These are phyloP conservation scores for Babjeviella inositovora DNA, from an alignment of 805 yeast genomes.

Conservation along the genomic window DNA sequence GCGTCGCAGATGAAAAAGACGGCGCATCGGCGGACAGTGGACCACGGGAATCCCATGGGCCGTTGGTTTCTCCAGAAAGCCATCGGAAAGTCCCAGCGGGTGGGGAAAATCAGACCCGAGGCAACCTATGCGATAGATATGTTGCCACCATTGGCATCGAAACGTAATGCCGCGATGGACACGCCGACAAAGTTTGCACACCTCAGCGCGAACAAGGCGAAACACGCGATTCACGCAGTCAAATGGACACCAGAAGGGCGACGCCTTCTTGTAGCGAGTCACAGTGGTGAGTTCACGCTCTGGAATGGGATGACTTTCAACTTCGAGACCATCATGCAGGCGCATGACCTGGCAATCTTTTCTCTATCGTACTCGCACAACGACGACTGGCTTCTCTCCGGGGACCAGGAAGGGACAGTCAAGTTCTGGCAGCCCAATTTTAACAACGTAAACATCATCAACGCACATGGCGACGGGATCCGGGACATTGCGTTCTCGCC, in stretches of 20 bases:
- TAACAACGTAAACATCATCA: slow-evolving; percentile 77
- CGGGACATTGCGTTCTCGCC: slow-evolving; percentile 85
- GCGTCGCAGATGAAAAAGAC: slow-evolving; percentile 29
- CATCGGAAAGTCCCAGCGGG: slow-evolving; percentile 19
- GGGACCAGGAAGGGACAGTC: slow-evolving; percentile 82
- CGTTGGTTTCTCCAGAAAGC: slow-evolving; percentile 36
- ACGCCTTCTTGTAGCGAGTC: slow-evolving; percentile 75
- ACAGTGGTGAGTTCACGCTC: slow-evolving; percentile 88
- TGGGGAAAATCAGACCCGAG: slow-evolving; percentile 51
- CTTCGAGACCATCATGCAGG: slow-evolving; percentile 96
- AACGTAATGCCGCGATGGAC: slow-evolving; percentile 34
- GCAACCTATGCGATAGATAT: slow-evolving; percentile 47
- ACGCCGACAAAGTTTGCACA: slow-evolving; percentile 75
- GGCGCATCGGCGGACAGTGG: slow-evolving; percentile 55
- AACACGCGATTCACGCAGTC: slow-evolving; percentile 81
- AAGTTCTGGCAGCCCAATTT: slow-evolving; percentile 98
- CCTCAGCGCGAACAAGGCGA: slow-evolving; percentile 77
- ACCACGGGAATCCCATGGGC: slow-evolving; percentile 63
- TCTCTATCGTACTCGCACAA: slow-evolving; percentile 71
- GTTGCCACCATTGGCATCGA: slow-evolving; percentile 50
- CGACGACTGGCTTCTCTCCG: slow-evolving; percentile 89
- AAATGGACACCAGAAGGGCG: slow-evolving; percentile 97
- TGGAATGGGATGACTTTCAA: slow-evolving; percentile 96
- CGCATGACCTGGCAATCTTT: slow-evolving; percentile 84
- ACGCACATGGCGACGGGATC: slow-evolving; percentile 68